Conservation (phyloP, 202 grass and related monocot species). For the Carex arenaria region DNA sequence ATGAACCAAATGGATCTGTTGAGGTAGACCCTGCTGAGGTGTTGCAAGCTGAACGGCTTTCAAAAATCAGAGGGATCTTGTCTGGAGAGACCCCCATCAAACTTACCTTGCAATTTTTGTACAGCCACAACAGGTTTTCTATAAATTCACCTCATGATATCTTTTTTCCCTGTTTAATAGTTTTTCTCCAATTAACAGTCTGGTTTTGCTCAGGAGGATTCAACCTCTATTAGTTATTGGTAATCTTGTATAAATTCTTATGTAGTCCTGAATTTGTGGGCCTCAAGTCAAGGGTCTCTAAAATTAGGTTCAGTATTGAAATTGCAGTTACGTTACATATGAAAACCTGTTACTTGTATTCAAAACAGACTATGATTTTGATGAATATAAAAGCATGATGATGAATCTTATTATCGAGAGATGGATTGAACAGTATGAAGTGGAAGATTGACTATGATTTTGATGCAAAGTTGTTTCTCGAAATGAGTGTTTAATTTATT, state of each 20-base stretch:
- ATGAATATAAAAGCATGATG: background rate
- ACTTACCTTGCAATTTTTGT: constrained; percentile 92
- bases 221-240: background rate
- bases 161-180: background rate
- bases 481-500: background rate
- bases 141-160: background rate
- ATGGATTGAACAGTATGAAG: background rate
- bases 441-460: background rate
- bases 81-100: constrained; percentile 95
- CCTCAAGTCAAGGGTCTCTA: background rate
- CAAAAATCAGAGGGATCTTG: constrained; percentile 94
- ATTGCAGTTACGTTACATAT: background rate
- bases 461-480: background rate
- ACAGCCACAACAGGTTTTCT: constrained; percentile 85
- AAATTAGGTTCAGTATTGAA: background rate
- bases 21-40: constrained; percentile 61
- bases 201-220: constrained; percentile 10
- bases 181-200: background rate
- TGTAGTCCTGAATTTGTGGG: background rate
- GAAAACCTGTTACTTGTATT: background rate
- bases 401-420: background rate
- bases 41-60: constrained; percentile 53
- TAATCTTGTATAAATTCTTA: constrained; percentile 18
- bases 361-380: background rate
- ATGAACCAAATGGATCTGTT: constrained; percentile 49